Conservation (phyloP, 345 rosid genomes). For the Microthlaspi erraticum region DNA sequence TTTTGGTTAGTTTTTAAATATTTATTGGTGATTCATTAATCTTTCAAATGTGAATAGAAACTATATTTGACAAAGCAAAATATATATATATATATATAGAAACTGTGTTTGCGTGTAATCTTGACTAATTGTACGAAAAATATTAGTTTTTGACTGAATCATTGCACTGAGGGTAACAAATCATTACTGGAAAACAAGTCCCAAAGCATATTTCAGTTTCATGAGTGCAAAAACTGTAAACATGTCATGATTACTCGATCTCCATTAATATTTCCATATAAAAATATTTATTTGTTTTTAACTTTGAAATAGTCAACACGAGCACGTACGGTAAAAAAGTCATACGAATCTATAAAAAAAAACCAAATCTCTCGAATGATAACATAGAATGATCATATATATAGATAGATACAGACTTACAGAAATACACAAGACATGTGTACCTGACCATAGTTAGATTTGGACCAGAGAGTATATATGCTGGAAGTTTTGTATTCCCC, state of each 20-base stretch:
- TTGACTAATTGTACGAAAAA: slow-evolving; percentile 34
- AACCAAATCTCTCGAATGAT: neutral
- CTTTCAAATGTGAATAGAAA: slow-evolving; percentile 3
- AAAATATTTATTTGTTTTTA: neutral
- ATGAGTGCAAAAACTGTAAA: slow-evolving; percentile 48
- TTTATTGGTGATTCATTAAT: neutral
- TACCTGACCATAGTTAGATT: slow-evolving; percentile 37
- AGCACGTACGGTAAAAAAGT: slow-evolving; percentile 13
- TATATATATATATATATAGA: too few relatives aligned
- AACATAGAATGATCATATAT: slow-evolving; percentile 10
- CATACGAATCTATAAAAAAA: slow-evolving; percentile 10
- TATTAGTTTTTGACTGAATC: slow-evolving; percentile 42
- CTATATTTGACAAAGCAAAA: neutral
- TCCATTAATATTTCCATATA: slow-evolving; percentile 9
- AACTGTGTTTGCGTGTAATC: slow-evolving; percentile 41
- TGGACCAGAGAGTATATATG: slow-evolving; percentile 40
- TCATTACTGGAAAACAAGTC: slow-evolving; percentile 65
- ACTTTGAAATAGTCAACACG: slow-evolving; percentile 30
- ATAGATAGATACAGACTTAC: slow-evolving; percentile 12
- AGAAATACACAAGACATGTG: slow-evolving; percentile 8
- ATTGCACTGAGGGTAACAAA: slow-evolving; percentile 52
- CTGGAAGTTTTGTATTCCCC: slow-evolving; percentile 54
- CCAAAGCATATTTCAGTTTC: slow-evolving; percentile 52
- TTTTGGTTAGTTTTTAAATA: neutral
- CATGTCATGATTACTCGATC: slow-evolving; percentile 42